Conservation (phyloP, 2,329 filamentous ascomycete genomes). For the Colletotrichum cuscutae region DNA sequence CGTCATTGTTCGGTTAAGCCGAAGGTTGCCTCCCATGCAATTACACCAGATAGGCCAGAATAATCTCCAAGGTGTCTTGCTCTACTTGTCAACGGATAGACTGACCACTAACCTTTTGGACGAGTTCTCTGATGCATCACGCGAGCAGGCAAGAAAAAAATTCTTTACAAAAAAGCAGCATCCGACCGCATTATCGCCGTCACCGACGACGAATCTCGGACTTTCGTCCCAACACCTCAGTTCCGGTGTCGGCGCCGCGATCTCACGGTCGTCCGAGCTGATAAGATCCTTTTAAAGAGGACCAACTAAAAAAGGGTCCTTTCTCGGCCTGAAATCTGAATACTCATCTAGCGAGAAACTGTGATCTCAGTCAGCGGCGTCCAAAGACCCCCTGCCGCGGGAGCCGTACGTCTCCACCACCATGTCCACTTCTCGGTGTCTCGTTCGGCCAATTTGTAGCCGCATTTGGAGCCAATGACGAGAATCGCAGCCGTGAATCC, state of each 20-base stretch:
- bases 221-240: constrained; percentile 21
- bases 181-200: background rate
- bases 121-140: background rate
- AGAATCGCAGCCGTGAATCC: background rate
- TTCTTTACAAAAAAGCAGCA: background rate
- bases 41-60: constrained; percentile 19
- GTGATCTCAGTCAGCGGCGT: constrained; percentile 30
- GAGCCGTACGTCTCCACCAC: constrained; percentile 9
- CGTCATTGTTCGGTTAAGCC: constrained; percentile 34
- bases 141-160: background rate
- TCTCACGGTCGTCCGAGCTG: constrained; percentile 19
- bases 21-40: constrained; percentile 26
- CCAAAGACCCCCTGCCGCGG: constrained; percentile 5
- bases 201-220: constrained; percentile 16
- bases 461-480: background rate
- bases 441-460: constrained; percentile 19
- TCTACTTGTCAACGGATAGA: no score
- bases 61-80: background rate
- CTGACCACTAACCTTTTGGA: no score
- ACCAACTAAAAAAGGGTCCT: background rate
- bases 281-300: background rate
- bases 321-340: constrained; percentile 8
- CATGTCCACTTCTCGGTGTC: constrained; percentile 23
- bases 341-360: background rate
- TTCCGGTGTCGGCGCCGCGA: constrained; percentile 20